phyloP scores from a whole-genome alignment of 2,329 filamentous ascomycete genomes.

The Cercospora janseana region DNA sequence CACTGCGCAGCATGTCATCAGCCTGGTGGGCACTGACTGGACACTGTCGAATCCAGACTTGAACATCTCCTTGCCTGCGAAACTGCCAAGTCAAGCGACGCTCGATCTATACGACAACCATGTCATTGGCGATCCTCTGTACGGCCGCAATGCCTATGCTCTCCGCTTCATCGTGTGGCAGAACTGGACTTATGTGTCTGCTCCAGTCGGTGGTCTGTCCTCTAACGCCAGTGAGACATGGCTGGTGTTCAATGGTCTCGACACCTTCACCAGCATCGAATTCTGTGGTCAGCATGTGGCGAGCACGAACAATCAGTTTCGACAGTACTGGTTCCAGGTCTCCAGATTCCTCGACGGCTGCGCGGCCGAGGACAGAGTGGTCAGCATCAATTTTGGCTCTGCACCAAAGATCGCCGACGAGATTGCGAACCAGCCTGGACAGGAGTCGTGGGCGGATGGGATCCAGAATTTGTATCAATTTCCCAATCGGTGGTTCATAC shows the following conservation, averaged over 20 bases:
- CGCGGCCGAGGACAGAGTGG: slow-evolving; percentile 35
- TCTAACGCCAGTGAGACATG: slow-evolving; percentile 47
- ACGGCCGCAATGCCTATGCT: slow-evolving; percentile 59
- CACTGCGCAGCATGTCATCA: slow-evolving; percentile 39
- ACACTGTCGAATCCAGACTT: slow-evolving; percentile 42
- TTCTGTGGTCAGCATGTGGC: slow-evolving; percentile 57
- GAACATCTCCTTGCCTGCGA: slow-evolving; percentile 55
- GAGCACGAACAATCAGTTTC: slow-evolving; percentile 61
- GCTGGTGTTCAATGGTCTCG: slow-evolving; percentile 61
- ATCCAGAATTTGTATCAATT: slow-evolving; percentile 54
- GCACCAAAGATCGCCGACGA: slow-evolving; percentile 54
- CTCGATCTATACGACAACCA: slow-evolving; percentile 56
- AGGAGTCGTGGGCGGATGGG: slow-evolving; percentile 50
- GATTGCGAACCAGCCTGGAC: slow-evolving; percentile 52
- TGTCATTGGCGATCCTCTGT: slow-evolving; percentile 55
- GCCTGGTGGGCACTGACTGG: slow-evolving; percentile 41
- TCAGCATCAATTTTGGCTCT: slow-evolving; percentile 58
- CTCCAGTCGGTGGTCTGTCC: slow-evolving; percentile 43
- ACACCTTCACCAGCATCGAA: slow-evolving; percentile 58
- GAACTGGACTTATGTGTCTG: slow-evolving; percentile 63
- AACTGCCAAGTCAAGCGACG: slow-evolving; percentile 59
- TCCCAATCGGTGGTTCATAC: slow-evolving; percentile 54
- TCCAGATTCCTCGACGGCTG: slow-evolving; percentile 49
- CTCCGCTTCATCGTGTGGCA: slow-evolving; percentile 58
- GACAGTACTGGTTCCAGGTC: slow-evolving; percentile 61